phyloP scores from a whole-genome alignment of 257 asterid species.

The Buddleja alternifolia region DNA sequence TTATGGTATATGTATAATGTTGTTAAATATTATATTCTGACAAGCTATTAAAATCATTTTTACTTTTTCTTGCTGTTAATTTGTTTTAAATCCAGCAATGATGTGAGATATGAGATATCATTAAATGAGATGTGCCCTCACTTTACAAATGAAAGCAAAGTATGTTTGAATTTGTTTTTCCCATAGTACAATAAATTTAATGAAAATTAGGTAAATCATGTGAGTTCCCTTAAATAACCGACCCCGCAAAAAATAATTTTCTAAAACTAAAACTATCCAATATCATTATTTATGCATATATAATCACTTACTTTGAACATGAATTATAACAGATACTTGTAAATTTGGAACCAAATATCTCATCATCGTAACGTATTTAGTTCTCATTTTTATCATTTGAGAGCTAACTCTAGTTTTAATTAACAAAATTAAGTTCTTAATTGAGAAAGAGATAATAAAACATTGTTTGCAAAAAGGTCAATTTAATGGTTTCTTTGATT shows the following conservation, averaged over 20 bases:
- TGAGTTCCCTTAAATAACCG: conserved; percentile 35
- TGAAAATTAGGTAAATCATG: conserved; percentile 27
- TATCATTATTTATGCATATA: too few species aligned
- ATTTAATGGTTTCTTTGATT: neutral
- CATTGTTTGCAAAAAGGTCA: neutral
- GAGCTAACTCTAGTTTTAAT: too few species aligned
- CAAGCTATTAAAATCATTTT: conserved; percentile 27
- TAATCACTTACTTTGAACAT: too few species aligned
- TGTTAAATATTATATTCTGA: conserved; percentile 14
- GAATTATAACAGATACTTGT: too few species aligned
- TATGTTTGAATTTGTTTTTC: neutral
- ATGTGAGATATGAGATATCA: conserved; percentile 27
- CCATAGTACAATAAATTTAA: conserved; percentile 13
- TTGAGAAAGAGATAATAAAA: too few species aligned
- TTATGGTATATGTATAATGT: neutral
- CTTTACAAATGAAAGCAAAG: conserved; percentile 26
- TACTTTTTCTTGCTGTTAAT: conserved; percentile 7
- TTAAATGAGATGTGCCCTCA: conserved; percentile 22
- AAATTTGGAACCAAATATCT: too few species aligned
- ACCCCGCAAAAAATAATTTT: neutral
- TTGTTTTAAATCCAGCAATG: conserved; percentile 11
- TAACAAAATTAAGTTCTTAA: too few species aligned
- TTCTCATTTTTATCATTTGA: too few species aligned
- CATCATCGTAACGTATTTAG: too few species aligned
- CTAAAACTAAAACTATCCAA: too few species aligned